Conservation (phyloP, 257 asterid genomes). For the Craterostigma plantagineum region DNA sequence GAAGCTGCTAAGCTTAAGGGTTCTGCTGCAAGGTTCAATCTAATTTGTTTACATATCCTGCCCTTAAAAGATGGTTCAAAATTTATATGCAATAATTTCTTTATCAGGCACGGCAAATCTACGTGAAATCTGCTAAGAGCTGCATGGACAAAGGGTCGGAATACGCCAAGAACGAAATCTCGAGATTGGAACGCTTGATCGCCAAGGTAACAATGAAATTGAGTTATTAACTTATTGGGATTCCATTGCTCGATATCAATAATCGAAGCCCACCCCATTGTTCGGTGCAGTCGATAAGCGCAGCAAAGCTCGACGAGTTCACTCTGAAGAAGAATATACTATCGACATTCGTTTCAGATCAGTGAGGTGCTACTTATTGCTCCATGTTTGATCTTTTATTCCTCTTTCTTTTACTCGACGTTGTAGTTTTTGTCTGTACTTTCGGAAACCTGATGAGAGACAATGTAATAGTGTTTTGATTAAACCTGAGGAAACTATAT, state of each 20-base stretch:
- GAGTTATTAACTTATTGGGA: neutral
- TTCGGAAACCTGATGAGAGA: no score
- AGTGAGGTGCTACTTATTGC: conserved; percentile 7
- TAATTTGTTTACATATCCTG: neutral
- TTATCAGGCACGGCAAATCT: conserved; percentile 56
- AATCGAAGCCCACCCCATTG: neutral
- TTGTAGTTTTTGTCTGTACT: no score
- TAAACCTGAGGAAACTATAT: no score
- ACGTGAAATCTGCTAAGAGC: conserved; percentile 74
- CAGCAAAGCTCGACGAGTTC: conserved; percentile 74
- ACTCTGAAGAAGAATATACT: conserved; percentile 77
- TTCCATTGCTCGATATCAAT: no score
- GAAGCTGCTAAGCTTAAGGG: conserved; percentile 68
- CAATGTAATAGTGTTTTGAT: no score
- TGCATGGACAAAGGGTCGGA: conserved; percentile 66
- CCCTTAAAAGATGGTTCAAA: neutral
- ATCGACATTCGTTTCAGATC: conserved; percentile 32
- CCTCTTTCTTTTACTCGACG: no score
- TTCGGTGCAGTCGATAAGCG: conserved; percentile 46
- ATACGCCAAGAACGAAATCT: conserved; percentile 66
- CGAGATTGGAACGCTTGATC: conserved; percentile 67
- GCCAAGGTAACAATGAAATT: conserved; percentile 41
- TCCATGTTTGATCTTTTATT: no score
- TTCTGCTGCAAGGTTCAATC: conserved; percentile 43
- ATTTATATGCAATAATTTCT: neutral